Base-by-base conservation (phyloP, 2,329 filamentous ascomycete species). In the Colletotrichum sp. region DNA sequence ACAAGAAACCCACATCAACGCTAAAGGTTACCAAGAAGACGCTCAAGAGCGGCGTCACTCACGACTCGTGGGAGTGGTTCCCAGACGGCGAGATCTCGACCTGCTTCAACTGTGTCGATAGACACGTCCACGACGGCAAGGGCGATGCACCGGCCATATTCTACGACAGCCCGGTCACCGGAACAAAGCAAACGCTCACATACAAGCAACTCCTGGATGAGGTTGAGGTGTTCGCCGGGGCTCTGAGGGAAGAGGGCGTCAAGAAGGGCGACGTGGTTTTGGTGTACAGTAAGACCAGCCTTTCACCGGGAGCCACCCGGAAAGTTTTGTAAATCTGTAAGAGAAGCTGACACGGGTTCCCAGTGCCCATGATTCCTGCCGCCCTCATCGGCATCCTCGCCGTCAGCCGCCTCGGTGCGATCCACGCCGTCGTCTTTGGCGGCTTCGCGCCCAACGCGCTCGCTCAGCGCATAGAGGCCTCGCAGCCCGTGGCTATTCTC, bases 311-410 rank as follows among this genome's bases (percentile, higher is more conserved):
- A 55, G n/a, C 13, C 14, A 5, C n/a, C 7, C n/a, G 6, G 43
- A 52, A 21, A n/a, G 21, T 52, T 52, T 10, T 52, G n/a, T 21
- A 10, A 52, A 7, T 21, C 3, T 21, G 6, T 24, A 7, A 52
- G 1, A 36, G 5, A 12, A 26, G 52, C 65, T 73, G 48, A 77
- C 43, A 48, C 55, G n/a, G n/a, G 21, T 7, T 12, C 28, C 28
- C 77, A 95, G 94, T 98, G 96, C 96, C 96, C 70, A 98, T 98
- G 96, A 95, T 98, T 58, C 96, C 96, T 1, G 93, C 95, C 0
- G 94, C 96, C 3, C 83, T 98, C n/a, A 92, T 97, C 76, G 96
- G 94, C 12, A 95, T 97, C 78, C 91, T 98, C 5, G 96, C 96
- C 28, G 91, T 94, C 74, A 92, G 92, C 76, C 92, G 96, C 12